Percentiles rank a stretch among this genome's conserved stretches.
Conservation (phyloP, 2,329 filamentous ascomycete species). For the Pleochaeta shiraiana region DNA sequence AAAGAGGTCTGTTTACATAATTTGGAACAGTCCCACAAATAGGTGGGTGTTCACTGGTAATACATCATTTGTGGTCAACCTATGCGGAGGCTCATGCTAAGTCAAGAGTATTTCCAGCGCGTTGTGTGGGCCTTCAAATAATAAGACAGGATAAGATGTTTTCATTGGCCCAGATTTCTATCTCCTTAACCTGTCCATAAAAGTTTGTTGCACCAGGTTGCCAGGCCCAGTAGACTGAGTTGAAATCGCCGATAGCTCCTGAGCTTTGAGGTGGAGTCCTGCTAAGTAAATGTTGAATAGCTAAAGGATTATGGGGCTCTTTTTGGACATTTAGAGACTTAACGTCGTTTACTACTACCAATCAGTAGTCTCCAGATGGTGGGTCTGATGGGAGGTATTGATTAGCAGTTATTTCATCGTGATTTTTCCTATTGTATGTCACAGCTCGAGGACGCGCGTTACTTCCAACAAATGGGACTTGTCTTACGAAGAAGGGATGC, state of each 20-base stretch:
- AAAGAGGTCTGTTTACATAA: no score
- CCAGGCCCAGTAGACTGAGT: background rate
- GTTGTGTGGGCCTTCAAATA: background rate
- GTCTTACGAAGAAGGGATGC: background rate
- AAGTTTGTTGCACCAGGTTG: background rate
- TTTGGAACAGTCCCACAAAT: no score
- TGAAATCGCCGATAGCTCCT: background rate
- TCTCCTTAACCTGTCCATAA: background rate
- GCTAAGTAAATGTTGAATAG: background rate
- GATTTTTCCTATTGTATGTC: background rate
- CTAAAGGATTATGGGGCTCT: background rate
- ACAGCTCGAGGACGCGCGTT: background rate
- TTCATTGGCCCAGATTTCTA: background rate
- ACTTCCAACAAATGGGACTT: background rate
- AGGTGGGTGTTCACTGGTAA: no score
- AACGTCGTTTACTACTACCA: background rate
- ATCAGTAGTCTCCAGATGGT: background rate
- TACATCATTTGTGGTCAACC: no score
- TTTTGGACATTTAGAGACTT: background rate
- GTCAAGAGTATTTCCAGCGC: background rate
- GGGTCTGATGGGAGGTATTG: background rate
- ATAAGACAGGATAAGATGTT: background rate
- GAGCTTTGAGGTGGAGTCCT: background rate
- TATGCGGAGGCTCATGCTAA: background rate
- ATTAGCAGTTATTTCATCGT: background rate